phyloP scores from a whole-genome alignment of 2,329 filamentous ascomycete species.

The Verticillium dahliae region DNA sequence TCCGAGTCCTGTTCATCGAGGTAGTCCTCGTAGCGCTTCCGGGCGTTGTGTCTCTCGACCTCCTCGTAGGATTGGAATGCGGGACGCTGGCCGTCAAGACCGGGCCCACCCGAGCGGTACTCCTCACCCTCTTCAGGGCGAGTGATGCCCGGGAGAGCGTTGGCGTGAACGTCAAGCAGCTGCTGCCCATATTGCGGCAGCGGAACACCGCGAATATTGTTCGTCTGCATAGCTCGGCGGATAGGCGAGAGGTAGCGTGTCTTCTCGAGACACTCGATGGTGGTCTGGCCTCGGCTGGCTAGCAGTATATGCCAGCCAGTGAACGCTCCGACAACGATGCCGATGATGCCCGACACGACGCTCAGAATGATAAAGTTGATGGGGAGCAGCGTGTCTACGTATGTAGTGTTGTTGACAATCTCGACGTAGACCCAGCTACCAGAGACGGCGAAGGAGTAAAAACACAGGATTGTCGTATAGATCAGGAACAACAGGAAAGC shows the following conservation, averaged over 20 bases:
- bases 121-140: constrained; percentile 76
- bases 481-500: constrained; percentile 87
- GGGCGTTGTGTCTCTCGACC: constrained; percentile 47
- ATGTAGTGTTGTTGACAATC: constrained; percentile 62
- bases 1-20: constrained; percentile 84
- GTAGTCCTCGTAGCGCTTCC: constrained; percentile 60
- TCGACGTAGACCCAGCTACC: constrained; percentile 80
- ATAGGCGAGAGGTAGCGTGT: constrained; percentile 85
- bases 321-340: constrained; percentile 81
- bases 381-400: constrained; percentile 71
- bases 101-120: constrained; percentile 21
- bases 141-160: constrained; percentile 72
- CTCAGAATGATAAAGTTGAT: constrained; percentile 87
- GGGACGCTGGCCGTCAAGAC: constrained; percentile 26
- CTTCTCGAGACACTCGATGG: constrained; percentile 93
- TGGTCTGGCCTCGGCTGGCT: constrained; percentile 74
- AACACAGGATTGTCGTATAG: constrained; percentile 82
- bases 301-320: constrained; percentile 88
- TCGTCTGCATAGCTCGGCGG: constrained; percentile 60
- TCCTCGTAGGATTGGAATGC: constrained; percentile 47
- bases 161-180: constrained; percentile 74
- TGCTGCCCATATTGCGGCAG: constrained; percentile 63
- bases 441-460: constrained; percentile 71
- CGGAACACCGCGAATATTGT: constrained; percentile 41
- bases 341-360: constrained; percentile 85